Percentiles rank a stretch among this genome's conserved stretches.
Evolutionary conservation across 2,329 filamentous ascomycete species (phyloP).

Genomic region (Fusarium annulatum): DNA sequence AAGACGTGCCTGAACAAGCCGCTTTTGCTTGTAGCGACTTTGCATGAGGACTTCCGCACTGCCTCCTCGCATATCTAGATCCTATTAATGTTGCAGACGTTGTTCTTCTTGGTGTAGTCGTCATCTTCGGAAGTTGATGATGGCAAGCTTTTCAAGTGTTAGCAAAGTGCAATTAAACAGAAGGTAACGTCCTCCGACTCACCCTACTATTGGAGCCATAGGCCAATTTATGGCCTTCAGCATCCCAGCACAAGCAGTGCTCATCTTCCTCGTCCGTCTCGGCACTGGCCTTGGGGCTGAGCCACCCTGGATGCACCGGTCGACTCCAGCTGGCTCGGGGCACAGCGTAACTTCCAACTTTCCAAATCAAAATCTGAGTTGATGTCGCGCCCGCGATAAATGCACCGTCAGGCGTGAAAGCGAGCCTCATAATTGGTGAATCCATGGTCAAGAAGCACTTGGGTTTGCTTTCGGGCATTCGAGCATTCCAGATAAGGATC

Average conservation of each 20-base stretch:
- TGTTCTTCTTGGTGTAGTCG: neutral
- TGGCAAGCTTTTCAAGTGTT: constrained; percentile 55
- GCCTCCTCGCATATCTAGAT: neutral
- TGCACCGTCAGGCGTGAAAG: constrained; percentile 72
- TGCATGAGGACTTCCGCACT: constrained; percentile 1
- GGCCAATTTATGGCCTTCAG: constrained; percentile 69
- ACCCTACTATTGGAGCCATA: constrained; percentile 73
- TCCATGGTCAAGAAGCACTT: constrained; percentile 72
- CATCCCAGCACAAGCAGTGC: constrained; percentile 72
- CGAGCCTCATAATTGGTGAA: constrained; percentile 65
- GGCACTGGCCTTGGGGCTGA: constrained; percentile 65
- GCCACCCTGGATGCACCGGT: constrained; percentile 66
- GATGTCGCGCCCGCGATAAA: constrained; percentile 72
- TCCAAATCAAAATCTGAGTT: constrained; percentile 71
- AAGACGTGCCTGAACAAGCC: neutral
- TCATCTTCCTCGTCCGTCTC: constrained; percentile 69
- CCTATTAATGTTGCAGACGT: neutral
- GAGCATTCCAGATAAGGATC: constrained; percentile 71
- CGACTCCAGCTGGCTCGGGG: constrained; percentile 71
- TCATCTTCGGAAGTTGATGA: constrained; percentile 62
- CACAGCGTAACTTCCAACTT: constrained; percentile 67
- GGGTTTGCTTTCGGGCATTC: constrained; percentile 64
- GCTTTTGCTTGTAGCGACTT: constrained; percentile 2
- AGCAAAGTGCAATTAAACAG: neutral
- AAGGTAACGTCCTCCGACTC: constrained; percentile 49